phyloP scores from a whole-genome alignment of 352 stramenopile genomes.

The Phytophthora europaea region DNA sequence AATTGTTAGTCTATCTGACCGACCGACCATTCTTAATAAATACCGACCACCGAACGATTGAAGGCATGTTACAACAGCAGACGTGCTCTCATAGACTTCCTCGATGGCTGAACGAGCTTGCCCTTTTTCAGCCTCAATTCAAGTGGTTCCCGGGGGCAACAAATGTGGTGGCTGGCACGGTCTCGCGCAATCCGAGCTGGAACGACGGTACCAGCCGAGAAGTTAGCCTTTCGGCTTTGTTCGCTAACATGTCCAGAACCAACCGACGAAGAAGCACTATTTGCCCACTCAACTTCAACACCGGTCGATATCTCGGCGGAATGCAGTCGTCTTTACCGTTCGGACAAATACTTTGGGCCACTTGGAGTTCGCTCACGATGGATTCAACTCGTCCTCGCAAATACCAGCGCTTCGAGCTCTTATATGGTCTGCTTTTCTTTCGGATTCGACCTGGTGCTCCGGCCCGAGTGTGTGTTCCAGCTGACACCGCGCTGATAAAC shows the following conservation, averaged over 20 bases:
- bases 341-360: not conserved
- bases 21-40: constrained; percentile 8
- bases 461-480: constrained; percentile 5
- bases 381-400: not conserved
- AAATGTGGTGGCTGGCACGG: constrained; percentile 12
- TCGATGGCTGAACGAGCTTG: constrained; percentile 12
- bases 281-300: constrained; percentile 1
- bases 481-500: not conserved
- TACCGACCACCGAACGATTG: not conserved
- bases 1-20: constrained; percentile 8
- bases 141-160: not conserved
- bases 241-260: not conserved
- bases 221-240: constrained; percentile 3
- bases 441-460: constrained; percentile 6
- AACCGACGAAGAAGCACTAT: not conserved
- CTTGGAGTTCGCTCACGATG: not conserved
- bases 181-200: constrained; percentile 14
- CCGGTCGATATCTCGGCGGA: not conserved
- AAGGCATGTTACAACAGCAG: constrained; percentile 1
- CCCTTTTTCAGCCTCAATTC: constrained; percentile 13
- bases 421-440: not conserved
- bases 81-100: constrained; percentile 1
- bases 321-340: not conserved
- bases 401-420: constrained; percentile 4
- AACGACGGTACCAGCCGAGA: constrained; percentile 8